A percentile compares a stretch with the other conserved stretches of the same genome.
Conservation (phyloP, 768 basidiomycete species). For the Neoboletus subvelutipes region DNA sequence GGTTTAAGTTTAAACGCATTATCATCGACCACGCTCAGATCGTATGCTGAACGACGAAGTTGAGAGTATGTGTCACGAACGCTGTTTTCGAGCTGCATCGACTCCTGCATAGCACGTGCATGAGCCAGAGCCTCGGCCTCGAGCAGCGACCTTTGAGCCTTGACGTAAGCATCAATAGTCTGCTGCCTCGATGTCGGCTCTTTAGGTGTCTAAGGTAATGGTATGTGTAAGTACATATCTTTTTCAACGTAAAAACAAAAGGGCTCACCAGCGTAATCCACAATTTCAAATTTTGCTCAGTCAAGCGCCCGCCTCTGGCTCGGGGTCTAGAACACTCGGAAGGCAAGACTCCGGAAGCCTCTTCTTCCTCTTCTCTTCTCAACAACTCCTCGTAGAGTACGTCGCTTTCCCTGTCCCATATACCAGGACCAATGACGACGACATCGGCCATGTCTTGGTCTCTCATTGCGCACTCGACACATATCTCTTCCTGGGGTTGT, state of each 20-base stretch:
- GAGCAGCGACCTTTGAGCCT: constrained; percentile 74
- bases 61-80: constrained; percentile 82
- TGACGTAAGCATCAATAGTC: constrained; percentile 79
- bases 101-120: constrained; percentile 75
- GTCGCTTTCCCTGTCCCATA: constrained; percentile 93
- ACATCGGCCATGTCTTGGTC: constrained; percentile 99
- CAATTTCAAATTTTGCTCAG: constrained; percentile 76
- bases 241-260: constrained; percentile 1
- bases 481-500: constrained; percentile 73
- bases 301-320: constrained; percentile 64
- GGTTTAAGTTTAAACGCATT: constrained; percentile 73
- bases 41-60: constrained; percentile 76
- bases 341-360: constrained; percentile 45
- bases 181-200: constrained; percentile 85
- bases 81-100: constrained; percentile 68
- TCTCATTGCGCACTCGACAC: constrained; percentile 97
- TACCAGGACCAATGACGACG: constrained; percentile 77
- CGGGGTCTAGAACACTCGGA: constrained; percentile 60
- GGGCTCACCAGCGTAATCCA: constrained; percentile 73
- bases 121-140: constrained; percentile 82
- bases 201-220: constrained; percentile 69
- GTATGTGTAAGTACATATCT: constrained; percentile 13
- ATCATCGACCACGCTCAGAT: constrained; percentile 50
- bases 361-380: constrained; percentile 69
- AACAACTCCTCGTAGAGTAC: constrained; percentile 74